These are phyloP conservation scores for Anastatica hierochuntica DNA, from an alignment of 345 rosid species.

Conservation along the genomic window DNA sequence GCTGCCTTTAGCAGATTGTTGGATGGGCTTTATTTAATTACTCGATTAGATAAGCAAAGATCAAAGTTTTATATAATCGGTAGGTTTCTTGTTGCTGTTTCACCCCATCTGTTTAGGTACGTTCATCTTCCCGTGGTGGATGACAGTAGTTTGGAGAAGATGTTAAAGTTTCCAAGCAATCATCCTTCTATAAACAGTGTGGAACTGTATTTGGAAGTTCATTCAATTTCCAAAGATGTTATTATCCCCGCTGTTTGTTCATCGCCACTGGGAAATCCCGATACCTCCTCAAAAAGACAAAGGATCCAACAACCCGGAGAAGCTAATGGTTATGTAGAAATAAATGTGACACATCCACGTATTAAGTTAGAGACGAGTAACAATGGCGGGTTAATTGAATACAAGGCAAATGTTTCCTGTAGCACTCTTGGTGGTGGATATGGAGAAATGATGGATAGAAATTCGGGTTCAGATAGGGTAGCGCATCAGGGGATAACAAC, in stretches of 20 bases:
- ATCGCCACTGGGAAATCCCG: background rate
- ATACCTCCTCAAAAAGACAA: background rate
- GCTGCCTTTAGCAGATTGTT: background rate
- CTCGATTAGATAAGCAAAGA: background rate
- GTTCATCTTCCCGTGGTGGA: background rate
- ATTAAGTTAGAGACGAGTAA: background rate
- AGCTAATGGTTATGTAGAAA: background rate
- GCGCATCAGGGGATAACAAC: background rate
- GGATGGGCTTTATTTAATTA: background rate
- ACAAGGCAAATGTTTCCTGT: background rate
- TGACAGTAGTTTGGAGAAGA: background rate
- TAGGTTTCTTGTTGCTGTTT: background rate
- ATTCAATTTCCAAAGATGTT: background rate
- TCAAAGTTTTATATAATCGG: background rate
- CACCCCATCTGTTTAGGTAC: background rate
- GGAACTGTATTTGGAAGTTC: constrained; percentile 1
- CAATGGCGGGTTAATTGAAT: background rate
- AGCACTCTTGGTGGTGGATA: no score
- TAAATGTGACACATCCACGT: background rate
- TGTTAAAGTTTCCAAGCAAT: constrained; percentile 1
- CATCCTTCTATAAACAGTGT: background rate
- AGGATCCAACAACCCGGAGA: background rate
- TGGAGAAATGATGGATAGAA: no score
- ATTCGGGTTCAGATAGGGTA: background rate
- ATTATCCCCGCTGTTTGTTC: background rate